These are phyloP conservation scores for Solanum medicagineum DNA, from an alignment of 257 asterid species.

Conservation along the genomic window DNA sequence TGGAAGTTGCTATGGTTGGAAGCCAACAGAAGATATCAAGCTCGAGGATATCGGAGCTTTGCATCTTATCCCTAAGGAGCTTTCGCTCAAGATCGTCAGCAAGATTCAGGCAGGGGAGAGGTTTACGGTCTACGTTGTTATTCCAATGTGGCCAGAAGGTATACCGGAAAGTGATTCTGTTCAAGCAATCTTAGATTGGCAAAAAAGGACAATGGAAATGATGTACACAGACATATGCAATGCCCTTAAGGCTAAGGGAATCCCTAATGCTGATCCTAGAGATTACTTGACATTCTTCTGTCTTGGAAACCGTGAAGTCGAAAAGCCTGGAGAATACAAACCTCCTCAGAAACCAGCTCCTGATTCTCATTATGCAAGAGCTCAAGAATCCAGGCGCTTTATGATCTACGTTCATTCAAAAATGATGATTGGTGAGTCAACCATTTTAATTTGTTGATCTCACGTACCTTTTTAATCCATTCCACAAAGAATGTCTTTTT, in stretches of 20 bases:
- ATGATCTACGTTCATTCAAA: constrained; percentile 95
- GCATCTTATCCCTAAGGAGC: constrained; percentile 73
- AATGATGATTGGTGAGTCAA: constrained; percentile 64
- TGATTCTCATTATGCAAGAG: constrained; percentile 50
- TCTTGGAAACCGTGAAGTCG: constrained; percentile 72
- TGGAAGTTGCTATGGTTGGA: constrained; percentile 89
- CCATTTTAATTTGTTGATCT: background rate
- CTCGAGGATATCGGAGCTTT: constrained; percentile 56
- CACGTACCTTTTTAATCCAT: background rate
- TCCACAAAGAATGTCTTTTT: background rate
- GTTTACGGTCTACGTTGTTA: constrained; percentile 57
- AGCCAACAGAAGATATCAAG: constrained; percentile 6
- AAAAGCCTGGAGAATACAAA: constrained; percentile 25
- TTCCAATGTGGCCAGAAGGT: constrained; percentile 99
- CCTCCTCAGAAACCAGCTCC: constrained; percentile 61
- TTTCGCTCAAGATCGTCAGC: constrained; percentile 64
- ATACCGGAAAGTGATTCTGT: constrained; percentile 69
- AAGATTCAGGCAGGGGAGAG: constrained; percentile 62
- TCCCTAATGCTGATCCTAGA: constrained; percentile 32
- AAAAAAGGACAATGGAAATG: constrained; percentile 94
- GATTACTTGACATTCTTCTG: constrained; percentile 82
- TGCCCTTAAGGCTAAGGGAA: constrained; percentile 41
- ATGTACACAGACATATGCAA: constrained; percentile 62
- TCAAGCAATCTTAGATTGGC: constrained; percentile 93
- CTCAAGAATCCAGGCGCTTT: constrained; percentile 77